Evolutionary conservation across 2,329 filamentous ascomycete genomes (phyloP), one percentile per base, ranked within the genome.

Genomic region (Chrysoporthe deuterocubensis): DNA sequence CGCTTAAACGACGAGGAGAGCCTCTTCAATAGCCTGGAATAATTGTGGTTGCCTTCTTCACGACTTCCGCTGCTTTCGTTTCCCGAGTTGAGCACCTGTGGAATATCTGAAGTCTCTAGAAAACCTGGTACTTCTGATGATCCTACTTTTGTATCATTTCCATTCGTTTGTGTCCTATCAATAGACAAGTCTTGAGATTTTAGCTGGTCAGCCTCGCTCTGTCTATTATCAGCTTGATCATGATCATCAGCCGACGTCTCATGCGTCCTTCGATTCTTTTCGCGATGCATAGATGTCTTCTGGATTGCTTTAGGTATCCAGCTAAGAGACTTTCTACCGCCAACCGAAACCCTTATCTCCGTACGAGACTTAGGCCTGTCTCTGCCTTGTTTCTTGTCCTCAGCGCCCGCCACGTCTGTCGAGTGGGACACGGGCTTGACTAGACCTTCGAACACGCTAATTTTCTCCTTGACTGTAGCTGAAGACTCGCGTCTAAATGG

Each of bases 361-460:
- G 62, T 58, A 2, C 44, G 58, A 32, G 37, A 6, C 2, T 52
- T 42, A 3, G 16, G 5, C 32, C 48, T 40, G 57, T 13, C 11
- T 4, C 37, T 16, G 1, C 4, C 9, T 46, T 61, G 21, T 1
- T 43, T 46, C 1, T 4, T 58, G 5, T 60, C 40, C 1, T 9
- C 34, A 14, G 3, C 11, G 32, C 6, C 43, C 21, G 42, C 9
- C 18, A 43, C 4, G 50, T 44, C 16, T 14, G 46, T 3, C 1
- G 46, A 18, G 6, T n/a, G 34, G 16, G 56, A 40, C 42, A 5
- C n/a, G 8, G 63, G 67, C n/a, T 68, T 68, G 3, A 66, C 59
- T 7, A 68, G 26, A 26, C 67, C 67, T 40, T 68, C 64, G 6
- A 66, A 68, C 14, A 68, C 66, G 44, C 64, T 64, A 40, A 68